Evolutionary conservation across 192 early-diverging fungal species (phyloP).

Genomic region (Mortierella antarctica): DNA sequence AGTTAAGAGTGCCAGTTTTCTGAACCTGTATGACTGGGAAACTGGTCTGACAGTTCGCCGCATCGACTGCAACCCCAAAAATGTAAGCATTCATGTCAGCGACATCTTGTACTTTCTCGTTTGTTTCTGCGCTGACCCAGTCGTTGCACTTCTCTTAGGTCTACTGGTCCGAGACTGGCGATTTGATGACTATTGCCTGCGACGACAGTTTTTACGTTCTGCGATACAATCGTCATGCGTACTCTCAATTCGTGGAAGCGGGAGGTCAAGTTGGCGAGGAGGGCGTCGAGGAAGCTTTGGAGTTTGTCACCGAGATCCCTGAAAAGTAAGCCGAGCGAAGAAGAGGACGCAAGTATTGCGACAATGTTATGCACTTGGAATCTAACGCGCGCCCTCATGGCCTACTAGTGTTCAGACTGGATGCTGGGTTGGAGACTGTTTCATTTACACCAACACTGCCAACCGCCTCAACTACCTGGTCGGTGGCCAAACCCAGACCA

Average conservation of each 20-base stretch:
- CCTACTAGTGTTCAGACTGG: constrained; percentile 86
- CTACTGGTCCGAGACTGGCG: constrained; percentile 95
- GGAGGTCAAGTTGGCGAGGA: constrained; percentile 85
- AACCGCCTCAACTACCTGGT: constrained; percentile 98
- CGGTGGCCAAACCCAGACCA: constrained; percentile 92
- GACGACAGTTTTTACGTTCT: constrained; percentile 96
- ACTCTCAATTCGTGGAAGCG: constrained; percentile 74
- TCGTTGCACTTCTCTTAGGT: constrained; percentile 52
- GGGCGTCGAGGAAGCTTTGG: constrained; percentile 96
- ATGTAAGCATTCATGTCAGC: constrained; percentile 51
- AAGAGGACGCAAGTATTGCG: background rate
- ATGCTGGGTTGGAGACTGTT: constrained; percentile 99
- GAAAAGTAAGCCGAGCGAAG: constrained; percentile 69
- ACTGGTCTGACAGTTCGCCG: constrained; percentile 90
- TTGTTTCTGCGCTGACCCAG: background rate
- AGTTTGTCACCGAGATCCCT: constrained; percentile 92
- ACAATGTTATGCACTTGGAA: background rate
- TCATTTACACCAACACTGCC: constrained; percentile 93
- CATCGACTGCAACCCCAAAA: constrained; percentile 92
- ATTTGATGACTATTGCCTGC: constrained; percentile 91
- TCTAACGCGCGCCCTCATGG: background rate
- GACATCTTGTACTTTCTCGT: background rate
- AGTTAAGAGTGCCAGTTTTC: constrained; percentile 83
- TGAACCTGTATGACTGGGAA: constrained; percentile 99
- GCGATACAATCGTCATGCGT: constrained; percentile 89